Evolutionary conservation across 306 rosid genomes (phyloP), one percentile per base, ranked within the genome.

Genomic region (Nissolia schottii): DNA sequence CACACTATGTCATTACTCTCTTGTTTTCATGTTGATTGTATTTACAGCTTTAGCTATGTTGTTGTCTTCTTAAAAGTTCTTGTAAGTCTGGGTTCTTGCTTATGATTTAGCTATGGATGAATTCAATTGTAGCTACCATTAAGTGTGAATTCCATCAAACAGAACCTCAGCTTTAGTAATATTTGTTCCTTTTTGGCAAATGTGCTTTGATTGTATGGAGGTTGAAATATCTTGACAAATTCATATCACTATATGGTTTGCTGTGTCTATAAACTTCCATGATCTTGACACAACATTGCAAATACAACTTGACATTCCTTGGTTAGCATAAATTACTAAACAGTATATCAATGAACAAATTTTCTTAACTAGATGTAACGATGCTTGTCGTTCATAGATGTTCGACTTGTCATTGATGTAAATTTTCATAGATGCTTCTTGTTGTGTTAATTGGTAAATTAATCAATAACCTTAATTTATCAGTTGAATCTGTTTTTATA

Each of bases 21-120:
- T 22, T 41, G 61, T 40, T 35, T 29, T 18, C 61, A 8, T 41
- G 63, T 23, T 31, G 23, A 28, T 24, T n/a, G 15, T 19, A 24
- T 75, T 68, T 58, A 54, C 19, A 35, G 19, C 67, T 77, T 71
- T 73, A 60, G 35, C 37, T 68, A 50, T 23, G 64, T 67, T 64
- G 48, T 23, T 10, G 23, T 41, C 57, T 22, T 50, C 8, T 46
- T 28, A 10, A 6, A 6, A 3, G 22, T 67, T 59, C 31, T 59
- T 72, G 37, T 60, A 43, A 22, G n/a, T 71, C 7, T 25, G 9
- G 13, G 54, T 67, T 60, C 13, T 73, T 61, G 53, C 48, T 25
- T 23, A 66, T 59, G 73, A 23, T 54, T 68, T 35, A 62, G 41
- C 28, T 35, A 25, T 46, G 38, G 40, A 62, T 37, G 28, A 38